Evolutionary conservation across 148 eudicot genomes (phyloP).

Genomic region (Fagopyrum tataricum): DNA sequence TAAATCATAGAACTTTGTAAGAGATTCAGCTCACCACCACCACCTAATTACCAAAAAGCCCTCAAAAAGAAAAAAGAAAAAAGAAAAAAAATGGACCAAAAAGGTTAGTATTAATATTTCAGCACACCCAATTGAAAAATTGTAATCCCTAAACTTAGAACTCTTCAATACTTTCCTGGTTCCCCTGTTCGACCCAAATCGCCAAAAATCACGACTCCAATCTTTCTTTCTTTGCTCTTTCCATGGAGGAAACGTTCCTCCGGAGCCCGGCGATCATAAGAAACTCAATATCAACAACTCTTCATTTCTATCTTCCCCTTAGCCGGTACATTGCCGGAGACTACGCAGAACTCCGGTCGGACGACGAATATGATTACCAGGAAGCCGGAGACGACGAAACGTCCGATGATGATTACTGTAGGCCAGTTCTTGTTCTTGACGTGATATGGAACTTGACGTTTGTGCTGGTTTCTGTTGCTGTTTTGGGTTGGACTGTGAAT

Average conservation of each 20-base stretch:
- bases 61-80: background rate
- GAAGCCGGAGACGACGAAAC: constrained; percentile 14
- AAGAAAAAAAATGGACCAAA: background rate
- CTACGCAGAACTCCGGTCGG: constrained; percentile 20
- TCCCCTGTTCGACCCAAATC: background rate
- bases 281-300: constrained; percentile 18
- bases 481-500: constrained; percentile 37
- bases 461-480: constrained; percentile 48
- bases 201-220: background rate
- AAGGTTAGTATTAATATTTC: background rate
- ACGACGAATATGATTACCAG: constrained; percentile 10
- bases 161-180: background rate
- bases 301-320: constrained; percentile 18
- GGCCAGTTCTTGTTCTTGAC: constrained; percentile 82
- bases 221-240: background rate
- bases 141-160: background rate
- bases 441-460: constrained; percentile 75
- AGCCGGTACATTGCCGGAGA: constrained; percentile 21
- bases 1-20: background rate
- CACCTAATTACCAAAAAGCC: background rate
- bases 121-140: background rate
- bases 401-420: constrained; percentile 28
- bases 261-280: constrained; percentile 22
- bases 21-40: background rate
- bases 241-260: constrained; percentile 16